Evolutionary conservation across 2,329 filamentous ascomycete species (phyloP), one percentile per base, ranked within the genome.

Genomic region (Aspergillus sp.): DNA sequence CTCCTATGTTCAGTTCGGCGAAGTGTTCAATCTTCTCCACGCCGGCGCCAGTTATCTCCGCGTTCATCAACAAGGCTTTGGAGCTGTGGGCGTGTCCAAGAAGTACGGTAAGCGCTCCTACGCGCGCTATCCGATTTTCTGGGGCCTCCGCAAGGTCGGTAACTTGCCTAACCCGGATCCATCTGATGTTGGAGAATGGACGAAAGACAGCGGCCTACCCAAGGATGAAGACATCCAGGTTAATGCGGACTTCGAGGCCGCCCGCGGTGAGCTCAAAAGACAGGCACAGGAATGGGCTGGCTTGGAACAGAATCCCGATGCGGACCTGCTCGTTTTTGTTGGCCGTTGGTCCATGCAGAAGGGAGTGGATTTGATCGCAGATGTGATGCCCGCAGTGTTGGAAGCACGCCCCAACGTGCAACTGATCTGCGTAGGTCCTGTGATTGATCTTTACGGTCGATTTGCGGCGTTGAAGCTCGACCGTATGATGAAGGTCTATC

Each of bases 201-300:
- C 40, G 17, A n/a, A 17, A 17, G 40, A 79, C 59, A 79, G 78
- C 61, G 75, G 80, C 54, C 67, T 80, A 24, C 74, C 76, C 5
- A 75, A 79, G 40, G 70, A 79, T 11, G 73, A 60, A 19, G 74
- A 81, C 8, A 76, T 82, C 32, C 65, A 66, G 2, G 73, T 86
- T 35, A 81, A 87, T 58, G 67, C 73, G 22, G 75, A 74, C 9
- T 81, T 79, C 49, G 84, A 87, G 64, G 72, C 74, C 50, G 70
- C 73, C 32, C 72, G 84, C 59, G 77, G 70, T 3, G 77, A 77
- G 4, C 70, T 85, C 22, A 80, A 81, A 52, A 75, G 77, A 9
- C 82, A 87, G 65, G 83, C 84, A n/a, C 84, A 87, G 60, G 80
- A 85, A 68, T 88, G 85, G 84, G 84, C 85, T 40, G 82, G 82